A percentile compares a stretch with the other conserved stretches of the same genome.
These are phyloP conservation scores for Pseudozyma pruni DNA, from an alignment of 1,284 basidiomycete genomes.

Conservation along the genomic window DNA sequence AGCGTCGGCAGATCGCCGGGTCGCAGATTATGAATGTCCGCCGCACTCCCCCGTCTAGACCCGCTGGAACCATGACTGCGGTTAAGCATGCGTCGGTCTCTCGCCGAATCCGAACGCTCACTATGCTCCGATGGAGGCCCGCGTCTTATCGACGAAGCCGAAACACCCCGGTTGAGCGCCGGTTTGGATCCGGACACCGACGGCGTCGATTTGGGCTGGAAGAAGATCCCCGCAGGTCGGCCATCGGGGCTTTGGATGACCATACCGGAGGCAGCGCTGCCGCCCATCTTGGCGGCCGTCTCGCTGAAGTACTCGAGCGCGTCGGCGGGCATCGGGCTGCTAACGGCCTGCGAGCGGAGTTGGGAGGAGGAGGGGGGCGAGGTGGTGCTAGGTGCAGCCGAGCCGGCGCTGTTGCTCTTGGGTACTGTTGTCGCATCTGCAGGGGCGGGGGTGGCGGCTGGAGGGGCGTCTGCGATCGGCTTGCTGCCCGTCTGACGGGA, in stretches of 20 bases:
- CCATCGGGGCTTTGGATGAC: slow-evolving; percentile 93
- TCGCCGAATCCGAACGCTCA: slow-evolving; percentile 11
- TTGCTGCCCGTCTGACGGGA: slow-evolving; percentile 11
- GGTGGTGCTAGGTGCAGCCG: slow-evolving; percentile 6
- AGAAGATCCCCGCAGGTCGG: slow-evolving; percentile 91
- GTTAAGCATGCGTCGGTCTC: slow-evolving; percentile 20
- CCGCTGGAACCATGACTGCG: slow-evolving; percentile 20
- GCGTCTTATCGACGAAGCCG: slow-evolving; percentile 22
- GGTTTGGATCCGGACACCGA: slow-evolving; percentile 24
- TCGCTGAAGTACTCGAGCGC: slow-evolving; percentile 88
- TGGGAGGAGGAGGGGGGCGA: slow-evolving; percentile 10
- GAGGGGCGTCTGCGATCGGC: not conserved
- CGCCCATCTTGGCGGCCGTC: slow-evolving; percentile 76
- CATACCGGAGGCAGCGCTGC: slow-evolving; percentile 83
- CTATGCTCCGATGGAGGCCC: slow-evolving; percentile 21
- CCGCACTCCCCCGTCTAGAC: not conserved
- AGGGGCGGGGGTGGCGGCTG: not conserved
- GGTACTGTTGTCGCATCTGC: slow-evolving; percentile 19
- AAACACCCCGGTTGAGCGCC: slow-evolving; percentile 27
- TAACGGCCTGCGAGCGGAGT: slow-evolving; percentile 24
- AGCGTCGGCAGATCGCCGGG: slow-evolving; percentile 6
- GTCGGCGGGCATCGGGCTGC: slow-evolving; percentile 70
- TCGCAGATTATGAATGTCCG: not conserved
- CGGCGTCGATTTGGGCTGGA: slow-evolving; percentile 75
- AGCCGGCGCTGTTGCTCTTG: slow-evolving; percentile 9